Conservation (phyloP, 805 yeast species). For the Geotrichum ghanense region DNA sequence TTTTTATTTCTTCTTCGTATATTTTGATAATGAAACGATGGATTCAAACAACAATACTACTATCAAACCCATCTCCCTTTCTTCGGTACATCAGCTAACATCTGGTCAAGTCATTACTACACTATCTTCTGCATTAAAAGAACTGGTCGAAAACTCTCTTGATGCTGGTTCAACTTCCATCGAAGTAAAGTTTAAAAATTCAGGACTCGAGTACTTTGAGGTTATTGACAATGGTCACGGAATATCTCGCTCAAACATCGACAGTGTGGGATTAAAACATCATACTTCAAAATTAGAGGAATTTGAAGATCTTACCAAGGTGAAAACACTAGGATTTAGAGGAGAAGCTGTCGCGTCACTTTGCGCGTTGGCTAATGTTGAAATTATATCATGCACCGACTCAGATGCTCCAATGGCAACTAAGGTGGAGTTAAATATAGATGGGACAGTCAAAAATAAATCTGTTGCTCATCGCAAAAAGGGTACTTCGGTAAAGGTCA, state of each 20-base stretch:
- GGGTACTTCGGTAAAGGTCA: constrained; percentile 59
- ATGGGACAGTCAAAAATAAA: constrained; percentile 38
- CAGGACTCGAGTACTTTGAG: constrained; percentile 65
- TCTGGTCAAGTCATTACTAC: constrained; percentile 91
- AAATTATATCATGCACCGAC: constrained; percentile 35
- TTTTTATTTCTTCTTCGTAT: no score
- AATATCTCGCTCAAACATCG: constrained; percentile 38
- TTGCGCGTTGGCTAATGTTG: constrained; percentile 34
- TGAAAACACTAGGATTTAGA: constrained; percentile 50
- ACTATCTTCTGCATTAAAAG: constrained; percentile 67
- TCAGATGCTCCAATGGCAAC: constrained; percentile 45
- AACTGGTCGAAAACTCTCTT: constrained; percentile 72
- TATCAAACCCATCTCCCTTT: constrained; percentile 30
- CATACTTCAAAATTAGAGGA: constrained; percentile 43
- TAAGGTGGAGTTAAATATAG: constrained; percentile 38
- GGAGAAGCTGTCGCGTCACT: constrained; percentile 61
- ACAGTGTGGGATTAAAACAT: constrained; percentile 34
- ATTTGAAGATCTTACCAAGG: constrained; percentile 28
- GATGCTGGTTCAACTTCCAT: constrained; percentile 67
- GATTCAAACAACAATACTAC: constrained; percentile 11
- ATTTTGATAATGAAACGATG: no score
- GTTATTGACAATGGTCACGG: constrained; percentile 71
- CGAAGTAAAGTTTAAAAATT: constrained; percentile 55
- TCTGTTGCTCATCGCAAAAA: constrained; percentile 37
- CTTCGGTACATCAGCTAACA: constrained; percentile 65